Evolutionary conservation across 257 asterid genomes (phyloP), one percentile per base, ranked within the genome.

Genomic region (Solanum pimpinellifolium): DNA sequence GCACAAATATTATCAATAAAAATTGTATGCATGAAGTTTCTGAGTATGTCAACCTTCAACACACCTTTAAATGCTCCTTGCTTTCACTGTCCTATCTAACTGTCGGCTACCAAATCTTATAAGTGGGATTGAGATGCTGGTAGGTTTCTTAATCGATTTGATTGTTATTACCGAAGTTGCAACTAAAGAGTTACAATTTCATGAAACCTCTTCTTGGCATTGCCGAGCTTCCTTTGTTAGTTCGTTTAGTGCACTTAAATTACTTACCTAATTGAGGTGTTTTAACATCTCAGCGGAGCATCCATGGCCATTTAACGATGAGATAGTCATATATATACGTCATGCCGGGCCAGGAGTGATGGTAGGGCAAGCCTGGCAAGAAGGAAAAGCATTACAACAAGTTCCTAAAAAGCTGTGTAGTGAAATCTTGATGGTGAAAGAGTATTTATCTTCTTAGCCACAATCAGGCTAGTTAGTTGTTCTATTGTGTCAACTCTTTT

Each of bases 281-380:
- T 69, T 7, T 85, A 4, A 46, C 49, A 82, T 85, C 92, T 83
- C 95, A 94, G 98, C 88, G 46, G 92, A 87, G 42, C 98, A 94
- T 90, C 94, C 97, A 62, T 94, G 96, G 98, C 98, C 98, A 16
- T 93, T 95, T 88, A 86, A 91, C 20, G 98, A 95, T 89, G 92
- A 95, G 86, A 93, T 94, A 35, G 96, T 94, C 39, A 92, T 95
- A 68, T 95, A 95, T 77, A 23, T 93, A 74, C 95, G 98, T 44
- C 97, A 92, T 42, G 88, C 92, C 80, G 98, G 98, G 25, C 98
- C 98, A 4, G 98, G 98, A 42, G 96, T 94, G 62, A 46, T 94
- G 91, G 96, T 95, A 62, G 98, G 97, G 29, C 97, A 95, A 86
- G 97, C 98, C 70, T 95, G 98, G 98, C 96, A 95, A 89, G 98